phyloP scores from a whole-genome alignment of 306 rosid genomes.

The Spatholobus suberectus region DNA sequence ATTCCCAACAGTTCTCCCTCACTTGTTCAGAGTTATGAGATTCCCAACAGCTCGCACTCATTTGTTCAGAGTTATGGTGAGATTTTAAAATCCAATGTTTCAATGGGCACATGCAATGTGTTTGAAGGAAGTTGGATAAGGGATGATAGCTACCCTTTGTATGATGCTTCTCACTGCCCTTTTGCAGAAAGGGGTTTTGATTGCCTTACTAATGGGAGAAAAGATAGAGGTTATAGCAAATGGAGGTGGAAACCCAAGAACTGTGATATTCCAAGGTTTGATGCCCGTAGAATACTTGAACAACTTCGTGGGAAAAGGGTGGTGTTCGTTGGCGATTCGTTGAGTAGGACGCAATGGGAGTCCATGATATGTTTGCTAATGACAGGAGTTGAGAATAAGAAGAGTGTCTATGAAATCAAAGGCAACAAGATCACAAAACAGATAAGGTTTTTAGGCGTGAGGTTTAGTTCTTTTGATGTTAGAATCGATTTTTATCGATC shows the following conservation, averaged over 20 bases:
- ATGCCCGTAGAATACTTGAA: constrained; percentile 58
- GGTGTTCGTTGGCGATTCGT: constrained; percentile 87
- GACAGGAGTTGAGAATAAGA: constrained; percentile 83
- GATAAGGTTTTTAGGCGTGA: constrained; percentile 73
- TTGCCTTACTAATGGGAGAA: constrained; percentile 82
- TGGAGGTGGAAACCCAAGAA: constrained; percentile 88
- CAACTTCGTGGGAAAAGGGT: constrained; percentile 80
- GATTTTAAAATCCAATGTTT: constrained; percentile 37
- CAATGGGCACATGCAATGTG: constrained; percentile 61
- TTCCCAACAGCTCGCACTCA: constrained; percentile 43
- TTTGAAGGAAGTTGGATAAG: constrained; percentile 82
- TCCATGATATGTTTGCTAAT: constrained; percentile 83
- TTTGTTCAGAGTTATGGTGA: constrained; percentile 41
- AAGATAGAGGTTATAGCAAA: constrained; percentile 67
- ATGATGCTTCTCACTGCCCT: constrained; percentile 78
- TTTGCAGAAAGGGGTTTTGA: constrained; percentile 80
- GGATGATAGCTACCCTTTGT: constrained; percentile 80
- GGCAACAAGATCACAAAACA: constrained; percentile 70
- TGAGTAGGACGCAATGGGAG: constrained; percentile 98
- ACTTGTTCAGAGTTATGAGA: constrained; percentile 40
- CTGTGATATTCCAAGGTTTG: constrained; percentile 80
- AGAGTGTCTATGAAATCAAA: constrained; percentile 78
- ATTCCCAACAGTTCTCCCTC: constrained; percentile 43
- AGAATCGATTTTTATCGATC: constrained; percentile 87
- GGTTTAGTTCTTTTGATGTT: constrained; percentile 62